phyloP scores from a whole-genome alignment of 2,329 filamentous ascomycete genomes.

The Aspergillus aculeatus region DNA sequence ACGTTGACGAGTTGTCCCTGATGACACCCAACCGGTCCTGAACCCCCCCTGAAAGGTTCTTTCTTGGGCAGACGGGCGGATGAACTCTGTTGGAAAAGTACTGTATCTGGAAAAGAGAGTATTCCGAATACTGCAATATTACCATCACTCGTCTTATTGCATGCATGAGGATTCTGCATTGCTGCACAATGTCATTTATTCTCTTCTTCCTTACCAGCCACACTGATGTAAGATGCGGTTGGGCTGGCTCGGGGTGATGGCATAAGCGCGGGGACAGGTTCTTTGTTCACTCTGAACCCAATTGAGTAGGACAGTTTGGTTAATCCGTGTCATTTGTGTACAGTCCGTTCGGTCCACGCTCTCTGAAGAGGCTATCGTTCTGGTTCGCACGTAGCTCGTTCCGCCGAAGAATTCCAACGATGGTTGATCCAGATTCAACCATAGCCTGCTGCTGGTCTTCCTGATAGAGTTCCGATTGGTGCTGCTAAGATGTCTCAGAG shows the following conservation, averaged over 20 bases:
- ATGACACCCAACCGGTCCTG: conserved; percentile 10
- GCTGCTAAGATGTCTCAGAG: too few relatives aligned
- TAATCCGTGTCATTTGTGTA: too few relatives aligned
- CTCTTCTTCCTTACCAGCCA: background rate
- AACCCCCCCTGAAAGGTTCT: background rate
- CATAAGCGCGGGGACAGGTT: background rate
- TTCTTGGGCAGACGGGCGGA: background rate
- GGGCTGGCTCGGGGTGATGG: background rate
- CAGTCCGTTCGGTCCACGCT: background rate
- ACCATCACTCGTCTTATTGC: background rate
- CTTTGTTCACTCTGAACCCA: background rate
- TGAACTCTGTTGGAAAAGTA: background rate
- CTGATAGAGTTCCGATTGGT: too few relatives aligned
- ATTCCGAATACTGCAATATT: too few relatives aligned
- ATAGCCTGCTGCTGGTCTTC: too few relatives aligned
- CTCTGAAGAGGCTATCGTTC: background rate
- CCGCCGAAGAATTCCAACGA: too few relatives aligned
- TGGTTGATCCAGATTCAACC: too few relatives aligned
- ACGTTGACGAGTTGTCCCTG: conserved; percentile 17
- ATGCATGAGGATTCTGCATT: background rate
- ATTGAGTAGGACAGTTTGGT: background rate
- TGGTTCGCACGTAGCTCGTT: too few relatives aligned
- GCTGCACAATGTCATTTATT: background rate
- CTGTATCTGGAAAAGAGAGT: too few relatives aligned
- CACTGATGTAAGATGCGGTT: background rate